Base-by-base conservation (phyloP, 441 rosid genomes). In the Biscutella auriculata region DNA sequence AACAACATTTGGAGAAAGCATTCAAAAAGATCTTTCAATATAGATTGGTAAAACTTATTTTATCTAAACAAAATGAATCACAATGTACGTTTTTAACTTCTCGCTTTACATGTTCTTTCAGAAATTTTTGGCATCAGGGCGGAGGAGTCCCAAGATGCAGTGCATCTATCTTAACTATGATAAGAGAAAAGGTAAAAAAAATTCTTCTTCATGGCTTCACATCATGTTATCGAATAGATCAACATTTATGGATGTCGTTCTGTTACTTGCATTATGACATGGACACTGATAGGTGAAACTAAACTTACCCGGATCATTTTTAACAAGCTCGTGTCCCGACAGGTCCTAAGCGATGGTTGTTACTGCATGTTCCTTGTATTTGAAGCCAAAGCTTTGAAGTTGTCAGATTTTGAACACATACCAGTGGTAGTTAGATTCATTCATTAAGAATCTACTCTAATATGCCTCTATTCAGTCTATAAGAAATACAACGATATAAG, bases 1-100 rank as follows among this genome's bases (percentile, higher is more conserved):
- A 92, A 72, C 98, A 92, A 60, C 95, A 86, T 68, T 73, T 88
- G 81, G 97, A 88, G 10, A 97, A 92, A 70, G 97, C 98, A 19
- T 66, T 88, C 50, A 82, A 84, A 66, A 80, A 94, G 35, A 88
- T 86, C 62, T 92, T 92, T 74, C 98, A 88, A 72, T 88, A 81
- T 72, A 94, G 94, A 62, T 77, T 60, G 94, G 98, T 92, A 78
- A 70, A 72, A n/a, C n/a, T 51, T 50, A 21, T 59, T 15, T 40
- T 23, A n/a, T 9, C 28, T 4, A 50, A 66, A 47, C 42, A 39
- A 15, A 54, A 30, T 13, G 37, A 43, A 57, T 0, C 49, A 51
- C 6, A 46, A 23, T 11, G 12, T 21, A n/a, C 19, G 11, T 10
- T 29, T 6, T 26, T 4, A 26, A 6, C 21, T 6, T 61, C 5